phyloP scores from a whole-genome alignment of 2,329 filamentous ascomycete species.

The Fusarium graminum region DNA sequence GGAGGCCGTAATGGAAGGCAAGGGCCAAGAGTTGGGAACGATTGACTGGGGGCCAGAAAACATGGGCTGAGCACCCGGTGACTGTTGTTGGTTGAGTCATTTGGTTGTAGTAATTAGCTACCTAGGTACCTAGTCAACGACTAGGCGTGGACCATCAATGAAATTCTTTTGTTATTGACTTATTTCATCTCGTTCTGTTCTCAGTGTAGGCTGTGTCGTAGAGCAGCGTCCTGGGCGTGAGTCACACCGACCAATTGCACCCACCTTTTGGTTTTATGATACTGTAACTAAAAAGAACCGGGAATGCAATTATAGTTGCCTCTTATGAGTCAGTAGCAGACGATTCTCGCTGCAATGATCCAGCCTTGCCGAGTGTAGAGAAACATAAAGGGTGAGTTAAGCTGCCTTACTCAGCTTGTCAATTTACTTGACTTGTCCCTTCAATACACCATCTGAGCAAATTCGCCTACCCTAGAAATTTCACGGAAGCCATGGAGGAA shows the following conservation, averaged over 20 bases:
- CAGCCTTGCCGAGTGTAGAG: neutral
- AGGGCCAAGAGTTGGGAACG: slow-evolving; percentile 52
- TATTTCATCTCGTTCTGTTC: neutral
- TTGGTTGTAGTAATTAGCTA: too few species aligned
- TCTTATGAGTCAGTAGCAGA: slow-evolving; percentile 14
- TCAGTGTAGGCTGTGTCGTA: neutral
- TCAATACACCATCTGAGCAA: neutral
- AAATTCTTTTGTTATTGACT: too few species aligned
- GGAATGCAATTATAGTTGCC: neutral
- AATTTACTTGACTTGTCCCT: neutral
- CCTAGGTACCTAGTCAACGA: too few species aligned
- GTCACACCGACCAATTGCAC: slow-evolving; percentile 11
- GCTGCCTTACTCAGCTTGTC: neutral
- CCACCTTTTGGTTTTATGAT: slow-evolving; percentile 1
- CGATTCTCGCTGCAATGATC: neutral
- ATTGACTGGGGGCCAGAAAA: slow-evolving; percentile 62
- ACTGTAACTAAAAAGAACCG: neutral
- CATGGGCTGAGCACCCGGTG: neutral
- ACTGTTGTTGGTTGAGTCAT: too few species aligned
- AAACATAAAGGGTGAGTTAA: slow-evolving; percentile 6
- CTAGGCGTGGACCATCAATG: too few species aligned
- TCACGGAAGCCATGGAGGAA: neutral
- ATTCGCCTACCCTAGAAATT: neutral
- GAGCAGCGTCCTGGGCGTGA: neutral
- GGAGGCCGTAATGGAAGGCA: slow-evolving; percentile 65